These are phyloP conservation scores for Phoenix dactylifera DNA, from an alignment of 176 grass and related monocot species.

Conservation along the genomic window DNA sequence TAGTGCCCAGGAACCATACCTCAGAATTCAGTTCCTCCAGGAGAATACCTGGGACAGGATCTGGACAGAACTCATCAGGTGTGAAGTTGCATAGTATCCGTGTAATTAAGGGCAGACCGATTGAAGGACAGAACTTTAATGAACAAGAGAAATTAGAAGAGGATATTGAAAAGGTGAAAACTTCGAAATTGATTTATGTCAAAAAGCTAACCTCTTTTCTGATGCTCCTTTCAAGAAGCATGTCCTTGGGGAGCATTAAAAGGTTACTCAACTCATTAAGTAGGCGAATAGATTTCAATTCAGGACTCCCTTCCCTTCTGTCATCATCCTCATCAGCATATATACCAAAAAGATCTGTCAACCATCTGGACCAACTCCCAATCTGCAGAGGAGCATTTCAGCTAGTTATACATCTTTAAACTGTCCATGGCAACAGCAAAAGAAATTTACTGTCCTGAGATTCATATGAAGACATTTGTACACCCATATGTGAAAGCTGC, in stretches of 20 bases:
- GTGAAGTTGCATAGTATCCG: slow-evolving; percentile 86
- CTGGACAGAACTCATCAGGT: slow-evolving; percentile 86
- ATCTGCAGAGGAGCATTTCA: slow-evolving; percentile 36
- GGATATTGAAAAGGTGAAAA: too few species aligned
- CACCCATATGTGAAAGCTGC: too few species aligned
- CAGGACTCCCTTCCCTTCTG: slow-evolving; percentile 12
- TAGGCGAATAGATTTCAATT: slow-evolving; percentile 48
- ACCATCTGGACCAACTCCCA: slow-evolving; percentile 94
- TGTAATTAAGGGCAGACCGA: slow-evolving; percentile 62
- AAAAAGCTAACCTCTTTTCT: slow-evolving; percentile 67
- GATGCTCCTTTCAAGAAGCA: slow-evolving; percentile 67
- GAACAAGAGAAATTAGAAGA: too few species aligned
- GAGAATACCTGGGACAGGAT: slow-evolving; percentile 66
- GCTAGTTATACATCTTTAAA: too few species aligned
- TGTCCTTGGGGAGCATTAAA: slow-evolving; percentile 95
- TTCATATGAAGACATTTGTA: too few species aligned
- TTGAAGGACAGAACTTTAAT: slow-evolving; percentile 68
- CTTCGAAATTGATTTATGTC: background rate
- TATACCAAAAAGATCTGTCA: slow-evolving; percentile 59
- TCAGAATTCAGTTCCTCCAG: slow-evolving; percentile 89
- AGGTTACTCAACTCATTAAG: slow-evolving; percentile 94
- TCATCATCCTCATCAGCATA: slow-evolving; percentile 28
- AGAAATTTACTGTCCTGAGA: too few species aligned
- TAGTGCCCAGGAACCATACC: slow-evolving; percentile 31
- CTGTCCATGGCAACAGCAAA: too few species aligned